Percentiles rank a stretch among this genome's conserved stretches.
phyloP scores from a whole-genome alignment of 371 early-diverging fungal species.

The Dichotomocladium elegans region DNA sequence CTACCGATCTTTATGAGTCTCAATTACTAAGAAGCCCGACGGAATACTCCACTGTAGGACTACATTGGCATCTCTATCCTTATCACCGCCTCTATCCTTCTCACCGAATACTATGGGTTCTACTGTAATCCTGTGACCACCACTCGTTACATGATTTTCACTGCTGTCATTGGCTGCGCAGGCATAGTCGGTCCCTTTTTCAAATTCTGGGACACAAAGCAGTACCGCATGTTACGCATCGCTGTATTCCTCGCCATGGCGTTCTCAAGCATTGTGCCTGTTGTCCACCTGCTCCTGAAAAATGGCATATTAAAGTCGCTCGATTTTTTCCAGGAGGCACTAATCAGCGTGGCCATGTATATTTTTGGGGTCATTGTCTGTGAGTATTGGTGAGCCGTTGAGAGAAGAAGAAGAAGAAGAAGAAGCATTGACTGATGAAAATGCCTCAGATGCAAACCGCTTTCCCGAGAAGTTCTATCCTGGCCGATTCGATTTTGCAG shows the following conservation, averaged over 20 bases:
- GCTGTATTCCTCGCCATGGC: constrained; percentile 61
- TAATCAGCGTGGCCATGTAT: constrained; percentile 51
- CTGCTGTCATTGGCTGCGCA: constrained; percentile 51
- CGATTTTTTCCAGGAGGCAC: constrained; percentile 49
- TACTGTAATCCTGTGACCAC: constrained; percentile 50
- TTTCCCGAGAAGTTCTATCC: constrained; percentile 74
- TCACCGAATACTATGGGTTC: constrained; percentile 62
- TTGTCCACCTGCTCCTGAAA: constrained; percentile 46
- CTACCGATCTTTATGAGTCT: too few species aligned
- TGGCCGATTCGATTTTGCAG: constrained; percentile 71
- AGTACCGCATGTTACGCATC: constrained; percentile 56
- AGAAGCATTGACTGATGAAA: constrained; percentile 10
- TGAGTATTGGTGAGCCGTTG: constrained; percentile 6
- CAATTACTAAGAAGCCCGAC: neutral
- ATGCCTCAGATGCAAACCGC: constrained; percentile 44
- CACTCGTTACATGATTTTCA: constrained; percentile 52
- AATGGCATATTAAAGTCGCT: constrained; percentile 40
- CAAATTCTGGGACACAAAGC: constrained; percentile 52
- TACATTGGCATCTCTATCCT: constrained; percentile 69
- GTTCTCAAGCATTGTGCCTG: constrained; percentile 54
- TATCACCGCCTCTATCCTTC: constrained; percentile 60
- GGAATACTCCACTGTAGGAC: too few species aligned
- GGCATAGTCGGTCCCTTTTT: constrained; percentile 60
- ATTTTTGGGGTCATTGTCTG: constrained; percentile 49
- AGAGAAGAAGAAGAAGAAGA: neutral